phyloP scores from a whole-genome alignment of 345 rosid species.

The Citrus medica region DNA sequence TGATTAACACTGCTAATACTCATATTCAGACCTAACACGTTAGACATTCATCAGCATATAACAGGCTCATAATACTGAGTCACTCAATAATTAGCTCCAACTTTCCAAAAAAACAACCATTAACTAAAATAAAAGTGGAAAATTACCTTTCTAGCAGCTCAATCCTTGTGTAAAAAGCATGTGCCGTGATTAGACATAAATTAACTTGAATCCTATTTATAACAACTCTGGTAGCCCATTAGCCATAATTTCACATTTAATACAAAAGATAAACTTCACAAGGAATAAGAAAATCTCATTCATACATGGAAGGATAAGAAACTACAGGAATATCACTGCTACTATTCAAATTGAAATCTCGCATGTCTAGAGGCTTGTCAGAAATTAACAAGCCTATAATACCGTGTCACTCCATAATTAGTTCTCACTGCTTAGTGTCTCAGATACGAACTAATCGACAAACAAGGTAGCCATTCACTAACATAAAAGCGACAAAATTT shows the following conservation, averaged over 20 bases:
- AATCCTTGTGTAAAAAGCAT: not conserved
- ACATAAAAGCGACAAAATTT: not conserved
- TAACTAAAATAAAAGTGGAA: not conserved
- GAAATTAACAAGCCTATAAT: not conserved
- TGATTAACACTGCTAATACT: not conserved
- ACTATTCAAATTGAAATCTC: not conserved
- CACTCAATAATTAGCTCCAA: not conserved
- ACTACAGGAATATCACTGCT: not conserved
- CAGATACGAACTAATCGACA: not conserved
- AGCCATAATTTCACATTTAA: not conserved
- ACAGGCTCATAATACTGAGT: not conserved
- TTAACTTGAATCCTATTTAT: not conserved
- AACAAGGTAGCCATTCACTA: conserved; percentile 1
- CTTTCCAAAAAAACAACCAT: not conserved
- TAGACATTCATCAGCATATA: not conserved
- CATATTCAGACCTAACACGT: not conserved
- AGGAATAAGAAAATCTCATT: not conserved
- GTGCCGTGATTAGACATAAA: not conserved
- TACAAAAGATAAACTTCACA: not conserved
- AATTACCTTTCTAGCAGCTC: not conserved
- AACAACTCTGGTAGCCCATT: not conserved
- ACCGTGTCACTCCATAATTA: not conserved
- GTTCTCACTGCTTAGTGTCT: not conserved
- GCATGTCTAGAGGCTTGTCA: not conserved
- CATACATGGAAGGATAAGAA: not conserved